Conservation (phyloP, 148 eudicot species). For the Salicornia ramosissima region DNA sequence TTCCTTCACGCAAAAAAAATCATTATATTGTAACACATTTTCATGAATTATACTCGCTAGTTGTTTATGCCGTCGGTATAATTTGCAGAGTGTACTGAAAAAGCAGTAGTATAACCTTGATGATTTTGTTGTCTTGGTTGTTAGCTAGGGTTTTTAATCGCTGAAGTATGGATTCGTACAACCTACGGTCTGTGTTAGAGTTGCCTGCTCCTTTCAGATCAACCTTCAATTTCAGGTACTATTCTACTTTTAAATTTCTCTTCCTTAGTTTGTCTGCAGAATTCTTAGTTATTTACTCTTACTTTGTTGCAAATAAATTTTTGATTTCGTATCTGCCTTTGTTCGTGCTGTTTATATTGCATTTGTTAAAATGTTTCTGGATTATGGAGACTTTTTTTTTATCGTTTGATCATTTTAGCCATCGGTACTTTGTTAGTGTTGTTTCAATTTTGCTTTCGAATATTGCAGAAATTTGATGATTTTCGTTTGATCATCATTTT, state of each 20-base stretch:
- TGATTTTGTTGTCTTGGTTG: constrained; percentile 5
- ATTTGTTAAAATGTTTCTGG: neutral
- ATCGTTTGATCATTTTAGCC: neutral
- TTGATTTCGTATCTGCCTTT: neutral
- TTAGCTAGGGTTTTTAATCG: constrained; percentile 15
- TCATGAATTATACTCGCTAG: neutral
- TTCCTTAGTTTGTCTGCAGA: no score
- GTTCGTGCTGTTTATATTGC: neutral
- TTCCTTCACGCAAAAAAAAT: neutral
- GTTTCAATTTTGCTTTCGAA: neutral
- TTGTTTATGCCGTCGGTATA: neutral
- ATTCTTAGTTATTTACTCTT: no score
- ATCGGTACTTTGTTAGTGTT: neutral
- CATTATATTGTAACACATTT: neutral
- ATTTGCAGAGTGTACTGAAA: constrained; percentile 4
- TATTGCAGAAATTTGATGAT: neutral
- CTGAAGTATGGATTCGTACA: constrained; percentile 28
- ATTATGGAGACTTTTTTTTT: neutral
- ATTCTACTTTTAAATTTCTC: constrained; percentile 10
- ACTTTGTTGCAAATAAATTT: neutral
- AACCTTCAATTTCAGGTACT: constrained; percentile 69
- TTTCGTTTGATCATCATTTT: neutral
- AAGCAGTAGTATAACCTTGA: neutral
- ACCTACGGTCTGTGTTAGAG: constrained; percentile 30
- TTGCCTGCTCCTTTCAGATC: constrained; percentile 32